These are phyloP conservation scores for Cymbidium sinense DNA, from an alignment of 106 monocot species.

Conservation along the genomic window DNA sequence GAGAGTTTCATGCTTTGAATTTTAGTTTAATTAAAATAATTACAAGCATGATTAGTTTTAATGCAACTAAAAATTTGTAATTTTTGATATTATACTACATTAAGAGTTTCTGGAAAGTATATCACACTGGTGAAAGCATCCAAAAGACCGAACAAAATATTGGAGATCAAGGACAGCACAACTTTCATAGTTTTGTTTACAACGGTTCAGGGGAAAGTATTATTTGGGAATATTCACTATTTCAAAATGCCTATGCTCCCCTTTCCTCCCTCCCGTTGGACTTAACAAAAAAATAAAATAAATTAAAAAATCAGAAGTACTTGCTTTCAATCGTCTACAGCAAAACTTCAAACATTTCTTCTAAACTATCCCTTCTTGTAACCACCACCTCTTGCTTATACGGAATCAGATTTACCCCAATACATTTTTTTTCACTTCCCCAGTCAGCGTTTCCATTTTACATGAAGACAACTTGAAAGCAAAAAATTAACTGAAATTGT, in stretches of 20 bases:
- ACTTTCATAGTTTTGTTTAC: neutral
- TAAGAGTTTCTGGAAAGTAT: neutral
- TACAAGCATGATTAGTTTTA: neutral
- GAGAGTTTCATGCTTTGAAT: neutral
- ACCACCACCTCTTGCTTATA: neutral
- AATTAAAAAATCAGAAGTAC: neutral
- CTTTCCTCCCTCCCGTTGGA: neutral
- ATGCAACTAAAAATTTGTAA: neutral
- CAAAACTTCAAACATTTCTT: neutral
- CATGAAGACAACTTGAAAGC: neutral
- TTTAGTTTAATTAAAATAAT: neutral
- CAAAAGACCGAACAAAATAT: neutral
- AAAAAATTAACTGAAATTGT: neutral
- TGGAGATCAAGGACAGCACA: neutral
- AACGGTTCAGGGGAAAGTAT: neutral
- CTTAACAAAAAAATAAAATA: neutral
- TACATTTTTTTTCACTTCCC: neutral
- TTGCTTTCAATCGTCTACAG: neutral
- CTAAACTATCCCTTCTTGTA: too few species aligned
- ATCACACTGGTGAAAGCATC: too few species aligned
- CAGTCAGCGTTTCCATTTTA: neutral
- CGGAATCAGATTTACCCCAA: neutral
- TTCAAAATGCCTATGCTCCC: slow-evolving; percentile 1
- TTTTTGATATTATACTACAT: neutral
- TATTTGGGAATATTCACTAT: neutral